Evolutionary conservation across 2,329 filamentous ascomycete genomes (phyloP), one percentile per base, ranked within the genome.

Genomic region (Botrytis pseudocinerea): DNA sequence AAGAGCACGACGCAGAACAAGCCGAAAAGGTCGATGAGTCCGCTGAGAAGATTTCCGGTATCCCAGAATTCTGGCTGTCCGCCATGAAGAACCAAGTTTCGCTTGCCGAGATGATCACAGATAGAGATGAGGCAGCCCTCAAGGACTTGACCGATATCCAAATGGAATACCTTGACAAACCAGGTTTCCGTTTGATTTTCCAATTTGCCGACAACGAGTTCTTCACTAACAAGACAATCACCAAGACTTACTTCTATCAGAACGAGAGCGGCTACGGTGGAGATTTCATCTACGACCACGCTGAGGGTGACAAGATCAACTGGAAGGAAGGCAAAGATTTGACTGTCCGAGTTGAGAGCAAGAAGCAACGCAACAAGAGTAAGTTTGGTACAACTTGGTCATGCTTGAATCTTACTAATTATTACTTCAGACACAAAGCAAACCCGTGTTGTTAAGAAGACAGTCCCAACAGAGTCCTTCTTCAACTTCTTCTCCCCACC

Each of bases 351-450:
- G 87, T 98, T 75, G 96, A 99, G 88, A 97, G 94, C 88, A 99
- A 99, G 90, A 99, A 99, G 89, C 96, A 99, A 87, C 90, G 96
- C 77, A 99, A 99, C 87, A 99, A 98, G 90, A 98, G 96, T 99
- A 87, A 86, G 90, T 82, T 46, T 48, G 18, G 35, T 40, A 40
- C 25, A 61, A 59, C 69, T 35, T 28, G 20, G 32, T 46, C 54
- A 35, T 28, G 40, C 62, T 59, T 46, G 38, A 22, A 68, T 38
- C 38, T 57, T 71, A 22, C 66, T 73, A 48, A 72, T 38, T 42
- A 46, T 57, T 61, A 2, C 66, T 75, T 7, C 80, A 98, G 96
- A 96, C 87, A 99, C 96, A 78, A 99, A 99, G 88, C 96, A 99
- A 84, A 99, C 96, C 75, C 94, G 96, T 78, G 93, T 99, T 78